phyloP scores from a whole-genome alignment of 805 yeast genomes.

The Brettanomyces custersianus region DNA sequence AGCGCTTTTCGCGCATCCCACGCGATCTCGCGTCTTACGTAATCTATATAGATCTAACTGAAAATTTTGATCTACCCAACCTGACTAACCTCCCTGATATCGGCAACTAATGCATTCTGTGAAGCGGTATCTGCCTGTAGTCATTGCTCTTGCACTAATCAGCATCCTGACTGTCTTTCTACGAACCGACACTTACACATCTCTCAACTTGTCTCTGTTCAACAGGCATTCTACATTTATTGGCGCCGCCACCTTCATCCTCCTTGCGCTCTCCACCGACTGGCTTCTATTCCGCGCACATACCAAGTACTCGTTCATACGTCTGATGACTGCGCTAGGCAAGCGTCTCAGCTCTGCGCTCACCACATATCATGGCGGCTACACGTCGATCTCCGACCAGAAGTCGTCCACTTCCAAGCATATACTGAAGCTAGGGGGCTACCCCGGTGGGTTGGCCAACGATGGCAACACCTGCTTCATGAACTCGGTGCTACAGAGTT shows the following conservation, averaged over 20 bases:
- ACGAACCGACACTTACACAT: too few species aligned
- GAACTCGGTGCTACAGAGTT: constrained; percentile 80
- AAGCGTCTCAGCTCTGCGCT: constrained; percentile 6
- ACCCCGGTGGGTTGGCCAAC: constrained; percentile 76
- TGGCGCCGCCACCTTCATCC: constrained; percentile 11
- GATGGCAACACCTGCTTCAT: constrained; percentile 94
- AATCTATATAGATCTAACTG: too few species aligned
- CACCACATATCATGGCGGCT: constrained; percentile 12
- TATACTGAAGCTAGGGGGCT: constrained; percentile 59
- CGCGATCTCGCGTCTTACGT: too few species aligned
- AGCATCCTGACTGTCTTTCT: too few species aligned
- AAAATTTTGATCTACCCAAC: too few species aligned
- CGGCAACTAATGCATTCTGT: too few species aligned
- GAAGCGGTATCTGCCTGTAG: too few species aligned
- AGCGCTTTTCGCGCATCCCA: too few species aligned
- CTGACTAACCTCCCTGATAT: too few species aligned
- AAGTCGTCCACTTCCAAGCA: constrained; percentile 11
- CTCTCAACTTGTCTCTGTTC: too few species aligned
- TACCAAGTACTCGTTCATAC: background rate
- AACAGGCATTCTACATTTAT: constrained; percentile 10
- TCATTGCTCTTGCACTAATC: too few species aligned
- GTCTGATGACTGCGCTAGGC: constrained; percentile 8
- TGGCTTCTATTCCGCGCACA: constrained; percentile 3
- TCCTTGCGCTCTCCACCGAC: constrained; percentile 12
- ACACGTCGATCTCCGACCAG: constrained; percentile 9